Evolutionary conservation across 192 early-diverging fungal species (phyloP).

Genomic region (Diversispora epigaea): DNA sequence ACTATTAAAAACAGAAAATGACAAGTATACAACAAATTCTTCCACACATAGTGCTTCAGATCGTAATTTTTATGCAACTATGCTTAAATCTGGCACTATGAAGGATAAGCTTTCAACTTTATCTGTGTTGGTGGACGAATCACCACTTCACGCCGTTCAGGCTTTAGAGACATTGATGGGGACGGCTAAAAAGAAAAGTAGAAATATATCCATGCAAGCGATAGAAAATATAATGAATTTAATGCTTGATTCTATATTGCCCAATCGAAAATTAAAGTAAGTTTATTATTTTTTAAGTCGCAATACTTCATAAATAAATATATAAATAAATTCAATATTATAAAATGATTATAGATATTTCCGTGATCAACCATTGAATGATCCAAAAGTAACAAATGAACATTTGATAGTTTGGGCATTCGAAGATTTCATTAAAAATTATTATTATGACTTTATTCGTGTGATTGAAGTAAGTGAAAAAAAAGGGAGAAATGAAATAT

Average conservation of each 20-base stretch:
- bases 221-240: slow-evolving; percentile 90
- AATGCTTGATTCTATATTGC: slow-evolving; percentile 74
- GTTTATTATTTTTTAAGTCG: background rate
- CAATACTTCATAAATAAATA: background rate
- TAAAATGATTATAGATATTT: slow-evolving; percentile 62
- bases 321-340: background rate
- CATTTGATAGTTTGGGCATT: slow-evolving; percentile 92
- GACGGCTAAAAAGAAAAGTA: slow-evolving; percentile 89
- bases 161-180: slow-evolving; percentile 73
- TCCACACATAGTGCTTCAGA: slow-evolving; percentile 70
- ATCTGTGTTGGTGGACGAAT: slow-evolving; percentile 88
- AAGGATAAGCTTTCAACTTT: slow-evolving; percentile 93
- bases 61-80: slow-evolving; percentile 80
- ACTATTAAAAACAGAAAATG: slow-evolving; percentile 67
- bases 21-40: slow-evolving; percentile 51
- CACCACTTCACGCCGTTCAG: slow-evolving; percentile 78
- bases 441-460: slow-evolving; percentile 88
- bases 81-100: slow-evolving; percentile 88
- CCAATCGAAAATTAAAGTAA: slow-evolving; percentile 79
- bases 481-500: background rate
- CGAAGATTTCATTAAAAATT: slow-evolving; percentile 90
- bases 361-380: slow-evolving; percentile 78
- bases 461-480: slow-evolving; percentile 69
- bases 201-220: slow-evolving; percentile 82
- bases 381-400: slow-evolving; percentile 54